A percentile compares a stretch with the other conserved stretches of the same genome.
Conservation (phyloP, 2,329 filamentous ascomycete genomes). For the Fusarium sp. region DNA sequence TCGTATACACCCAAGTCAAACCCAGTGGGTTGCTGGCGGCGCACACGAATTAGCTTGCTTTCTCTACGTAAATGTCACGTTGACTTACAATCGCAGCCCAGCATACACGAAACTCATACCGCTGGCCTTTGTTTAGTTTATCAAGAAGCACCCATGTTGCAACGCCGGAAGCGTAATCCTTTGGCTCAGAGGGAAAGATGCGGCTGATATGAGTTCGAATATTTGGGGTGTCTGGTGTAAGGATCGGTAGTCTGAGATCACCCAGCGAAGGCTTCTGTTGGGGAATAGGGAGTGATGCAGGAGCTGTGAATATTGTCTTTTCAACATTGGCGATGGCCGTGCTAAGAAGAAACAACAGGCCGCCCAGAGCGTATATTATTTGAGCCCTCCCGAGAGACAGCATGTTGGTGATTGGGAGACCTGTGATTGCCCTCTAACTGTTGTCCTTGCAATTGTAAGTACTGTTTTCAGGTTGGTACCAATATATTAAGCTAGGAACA, state of each 20-base stretch:
- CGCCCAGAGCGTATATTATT: not conserved
- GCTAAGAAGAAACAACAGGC: slow-evolving; percentile 24
- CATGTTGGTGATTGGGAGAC: slow-evolving; percentile 16
- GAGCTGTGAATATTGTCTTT: slow-evolving; percentile 88
- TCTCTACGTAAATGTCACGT: not conserved
- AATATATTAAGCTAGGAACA: not conserved
- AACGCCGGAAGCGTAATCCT: slow-evolving; percentile 60
- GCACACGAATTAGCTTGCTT: slow-evolving; percentile 7
- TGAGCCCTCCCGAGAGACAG: not conserved
- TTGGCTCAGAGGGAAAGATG: slow-evolving; percentile 68
- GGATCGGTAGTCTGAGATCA: slow-evolving; percentile 70
- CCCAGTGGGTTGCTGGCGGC: slow-evolving; percentile 80
- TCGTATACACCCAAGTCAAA: slow-evolving; percentile 77
- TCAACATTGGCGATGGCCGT: slow-evolving; percentile 77
- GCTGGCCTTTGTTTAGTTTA: slow-evolving; percentile 72
- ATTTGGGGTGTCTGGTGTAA: slow-evolving; percentile 66
- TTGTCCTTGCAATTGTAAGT: not conserved
- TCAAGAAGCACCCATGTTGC: slow-evolving; percentile 84
- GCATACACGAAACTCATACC: slow-evolving; percentile 92
- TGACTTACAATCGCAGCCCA: slow-evolving; percentile 88
- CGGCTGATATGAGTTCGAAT: slow-evolving; percentile 73
- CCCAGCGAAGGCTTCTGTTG: slow-evolving; percentile 49
- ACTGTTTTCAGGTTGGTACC: not conserved
- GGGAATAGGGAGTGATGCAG: slow-evolving; percentile 65
- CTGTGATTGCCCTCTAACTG: not conserved